A percentile compares a stretch with the other conserved stretches of the same genome.
Evolutionary conservation across 805 yeast genomes (phyloP).

Genomic region (Brettanomyces custersianus): DNA sequence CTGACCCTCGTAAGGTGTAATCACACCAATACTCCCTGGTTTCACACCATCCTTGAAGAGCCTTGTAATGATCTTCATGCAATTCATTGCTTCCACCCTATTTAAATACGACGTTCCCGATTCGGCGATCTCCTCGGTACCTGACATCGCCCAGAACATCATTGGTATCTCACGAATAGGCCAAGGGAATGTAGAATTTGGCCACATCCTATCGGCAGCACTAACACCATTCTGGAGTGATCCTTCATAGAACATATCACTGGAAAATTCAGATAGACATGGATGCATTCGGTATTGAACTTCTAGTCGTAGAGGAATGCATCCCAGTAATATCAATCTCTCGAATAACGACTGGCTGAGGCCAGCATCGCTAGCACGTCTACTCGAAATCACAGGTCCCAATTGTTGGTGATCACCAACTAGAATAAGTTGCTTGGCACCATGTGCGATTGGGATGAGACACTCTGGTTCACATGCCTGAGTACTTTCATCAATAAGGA

Average conservation of each 20-base stretch:
- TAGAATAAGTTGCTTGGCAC: slow-evolving; percentile 79
- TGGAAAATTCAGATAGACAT: slow-evolving; percentile 73
- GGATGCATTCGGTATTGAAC: slow-evolving; percentile 97
- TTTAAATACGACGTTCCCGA: slow-evolving; percentile 78
- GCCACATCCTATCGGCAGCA: slow-evolving; percentile 53
- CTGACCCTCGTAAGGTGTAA: slow-evolving; percentile 94
- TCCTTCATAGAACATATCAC: slow-evolving; percentile 91
- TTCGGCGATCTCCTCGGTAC: slow-evolving; percentile 79
- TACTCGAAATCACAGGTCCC: slow-evolving; percentile 83
- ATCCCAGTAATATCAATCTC: slow-evolving; percentile 73
- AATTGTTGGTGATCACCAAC: slow-evolving; percentile 94
- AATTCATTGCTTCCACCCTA: slow-evolving; percentile 82
- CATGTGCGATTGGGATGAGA: slow-evolving; percentile 79
- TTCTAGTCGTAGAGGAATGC: slow-evolving; percentile 75
- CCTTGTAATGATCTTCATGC: slow-evolving; percentile 67
- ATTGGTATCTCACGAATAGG: slow-evolving; percentile 77
- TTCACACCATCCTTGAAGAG: slow-evolving; percentile 68
- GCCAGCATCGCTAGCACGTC: slow-evolving; percentile 80
- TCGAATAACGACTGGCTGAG: slow-evolving; percentile 81
- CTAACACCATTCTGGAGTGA: slow-evolving; percentile 87
- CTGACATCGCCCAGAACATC: slow-evolving; percentile 92
- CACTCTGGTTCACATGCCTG: slow-evolving; percentile 93
- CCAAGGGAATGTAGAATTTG: slow-evolving; percentile 75
- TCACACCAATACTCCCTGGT: slow-evolving; percentile 81
- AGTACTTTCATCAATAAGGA: slow-evolving; percentile 85